Conservation (phyloP, 2,329 filamentous ascomycete genomes). For the Sclerotinia glacialis region DNA sequence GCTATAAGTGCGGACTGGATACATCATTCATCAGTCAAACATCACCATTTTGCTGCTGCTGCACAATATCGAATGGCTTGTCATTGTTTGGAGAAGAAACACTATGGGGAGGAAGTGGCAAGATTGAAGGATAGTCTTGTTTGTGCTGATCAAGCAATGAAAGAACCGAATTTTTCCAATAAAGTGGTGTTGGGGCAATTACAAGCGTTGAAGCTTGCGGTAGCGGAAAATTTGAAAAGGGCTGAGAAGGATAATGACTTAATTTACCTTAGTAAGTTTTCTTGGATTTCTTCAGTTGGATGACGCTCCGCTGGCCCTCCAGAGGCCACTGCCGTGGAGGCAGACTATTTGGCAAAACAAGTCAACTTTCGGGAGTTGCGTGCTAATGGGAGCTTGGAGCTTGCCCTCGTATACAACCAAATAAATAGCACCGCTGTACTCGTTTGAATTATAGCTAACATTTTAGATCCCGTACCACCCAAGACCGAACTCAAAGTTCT, state of each 20-base stretch:
- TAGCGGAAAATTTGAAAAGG: slow-evolving; percentile 83
- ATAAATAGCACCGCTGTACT: not conserved
- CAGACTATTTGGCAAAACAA: not conserved
- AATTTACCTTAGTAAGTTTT: slow-evolving; percentile 73
- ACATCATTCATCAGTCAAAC: slow-evolving; percentile 94
- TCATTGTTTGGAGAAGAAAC: slow-evolving; percentile 88
- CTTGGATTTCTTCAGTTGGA: not conserved
- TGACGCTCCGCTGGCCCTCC: slow-evolving; percentile 17
- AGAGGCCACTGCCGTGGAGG: slow-evolving; percentile 9
- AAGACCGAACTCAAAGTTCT: slow-evolving; percentile 85
- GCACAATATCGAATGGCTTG: slow-evolving; percentile 90
- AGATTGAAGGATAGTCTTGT: slow-evolving; percentile 75
- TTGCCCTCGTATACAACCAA: not conserved
- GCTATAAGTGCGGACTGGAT: slow-evolving; percentile 94
- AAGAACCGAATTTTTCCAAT: slow-evolving; percentile 78
- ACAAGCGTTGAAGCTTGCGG: slow-evolving; percentile 74
- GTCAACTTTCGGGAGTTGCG: not conserved
- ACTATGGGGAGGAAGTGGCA: slow-evolving; percentile 93
- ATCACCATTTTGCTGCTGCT: slow-evolving; percentile 93
- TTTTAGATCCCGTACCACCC: slow-evolving; percentile 68
- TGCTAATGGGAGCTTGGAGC: not conserved
- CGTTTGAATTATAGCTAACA: slow-evolving; percentile 38
- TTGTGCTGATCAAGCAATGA: slow-evolving; percentile 82
- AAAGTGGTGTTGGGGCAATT: slow-evolving; percentile 79
- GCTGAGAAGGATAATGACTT: slow-evolving; percentile 96